Base-by-base conservation (phyloP, 1,284 basidiomycete genomes). In the Uromyces viciae-fabae region DNA sequence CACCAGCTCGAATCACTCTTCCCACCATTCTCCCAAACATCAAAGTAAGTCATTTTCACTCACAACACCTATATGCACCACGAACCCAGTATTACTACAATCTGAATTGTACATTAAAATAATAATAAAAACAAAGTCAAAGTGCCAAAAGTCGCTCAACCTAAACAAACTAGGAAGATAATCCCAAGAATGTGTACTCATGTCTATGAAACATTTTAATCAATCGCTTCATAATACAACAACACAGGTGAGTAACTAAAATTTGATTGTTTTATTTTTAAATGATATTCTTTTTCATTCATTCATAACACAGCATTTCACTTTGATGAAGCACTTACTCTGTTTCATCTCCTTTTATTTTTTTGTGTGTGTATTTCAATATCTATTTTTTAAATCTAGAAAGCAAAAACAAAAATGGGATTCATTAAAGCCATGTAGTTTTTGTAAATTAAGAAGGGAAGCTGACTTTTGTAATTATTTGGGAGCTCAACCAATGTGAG, bases 381-480 rank as follows among this genome's bases (percentile, higher is more conserved):
- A 19, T 9, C 38, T 25, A 28, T 40, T 43, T 46, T 56, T 25
- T 40, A n/a, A 4, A 17, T 25, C 42, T 25, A 81, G 79, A 42
- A 81, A 75, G 36, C 79, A 62, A 17, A 81, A 81, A 68, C 79
- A 81, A 66, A 81, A 81, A 40, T 81, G 72, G 19, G 79, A 81
- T 54, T 81, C 79, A 19, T 71, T 81, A 40, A 81, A 81, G 36
- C 79, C 79, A 2, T 81, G 79, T 58, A 72, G 71, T 31, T 71
- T 81, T 60, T 81, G 79, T 36, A 81, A 81, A 64, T 52, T 81
- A 11, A 49, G 79, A 54, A 72, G 79, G 28, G 79, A 81, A 56
- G 79, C 71, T n/a, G 79, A 81, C 58, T 40, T 81, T 2, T 81
- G 79, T 52, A 72, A 81, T 68, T 81, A 81, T 58, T 73, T n/a